These are phyloP conservation scores for Vairimorpha necatrix DNA, from an alignment of 371 early-diverging fungal genomes.

Conservation along the genomic window DNA sequence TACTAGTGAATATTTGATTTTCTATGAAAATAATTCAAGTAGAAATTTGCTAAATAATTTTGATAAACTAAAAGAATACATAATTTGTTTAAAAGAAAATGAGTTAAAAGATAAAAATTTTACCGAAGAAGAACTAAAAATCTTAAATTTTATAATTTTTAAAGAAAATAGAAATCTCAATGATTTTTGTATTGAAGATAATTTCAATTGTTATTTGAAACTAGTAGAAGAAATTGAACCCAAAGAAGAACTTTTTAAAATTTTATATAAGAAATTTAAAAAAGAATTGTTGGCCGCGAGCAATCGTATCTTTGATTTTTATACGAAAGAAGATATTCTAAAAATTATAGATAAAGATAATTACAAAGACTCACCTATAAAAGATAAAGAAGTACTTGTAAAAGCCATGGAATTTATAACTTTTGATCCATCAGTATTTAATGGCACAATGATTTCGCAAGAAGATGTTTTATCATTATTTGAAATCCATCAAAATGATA, in stretches of 20 bases:
- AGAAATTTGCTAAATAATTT: constrained; percentile 24
- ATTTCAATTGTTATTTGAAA: neutral
- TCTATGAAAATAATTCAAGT: neutral
- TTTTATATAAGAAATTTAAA: neutral
- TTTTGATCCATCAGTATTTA: constrained; percentile 20
- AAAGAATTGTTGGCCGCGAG: neutral
- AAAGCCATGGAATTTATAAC: constrained; percentile 20
- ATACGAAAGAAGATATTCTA: constrained; percentile 2
- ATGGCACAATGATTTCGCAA: neutral
- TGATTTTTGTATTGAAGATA: neutral
- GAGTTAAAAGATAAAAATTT: neutral
- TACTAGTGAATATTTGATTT: neutral
- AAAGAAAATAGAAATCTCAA: neutral
- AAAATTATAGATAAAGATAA: constrained; percentile 3
- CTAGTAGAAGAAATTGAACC: neutral
- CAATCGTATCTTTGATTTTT: neutral
- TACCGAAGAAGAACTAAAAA: constrained; percentile 9
- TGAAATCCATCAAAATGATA: neutral
- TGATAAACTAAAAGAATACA: constrained; percentile 16
- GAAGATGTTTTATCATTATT: neutral
- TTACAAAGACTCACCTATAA: neutral
- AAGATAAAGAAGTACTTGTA: constrained; percentile 13
- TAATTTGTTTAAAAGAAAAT: constrained; percentile 15
- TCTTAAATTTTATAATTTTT: constrained; percentile 7
- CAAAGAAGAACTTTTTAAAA: constrained; percentile 13